These are phyloP conservation scores for Avena eriantha DNA, from an alignment of 176 grass and related monocot species.

Conservation along the genomic window DNA sequence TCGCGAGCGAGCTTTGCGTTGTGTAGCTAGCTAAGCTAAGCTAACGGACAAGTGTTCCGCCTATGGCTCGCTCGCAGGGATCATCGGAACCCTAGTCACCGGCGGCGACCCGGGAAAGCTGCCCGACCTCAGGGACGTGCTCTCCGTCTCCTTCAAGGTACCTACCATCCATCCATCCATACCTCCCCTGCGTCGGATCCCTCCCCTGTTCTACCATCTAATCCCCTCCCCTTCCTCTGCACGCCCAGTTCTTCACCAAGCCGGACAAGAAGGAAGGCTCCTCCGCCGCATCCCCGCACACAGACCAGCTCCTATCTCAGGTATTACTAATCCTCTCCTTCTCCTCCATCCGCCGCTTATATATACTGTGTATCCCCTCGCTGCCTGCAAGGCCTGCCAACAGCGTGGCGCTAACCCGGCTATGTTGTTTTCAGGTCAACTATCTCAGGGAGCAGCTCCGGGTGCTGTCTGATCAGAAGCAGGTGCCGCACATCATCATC, in stretches of 20 bases:
- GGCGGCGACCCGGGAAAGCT: constrained; percentile 42
- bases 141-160: constrained; percentile 59
- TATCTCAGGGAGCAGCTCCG: constrained; percentile 63
- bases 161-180: not conserved
- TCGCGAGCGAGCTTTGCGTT: not conserved
- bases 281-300: constrained; percentile 29
- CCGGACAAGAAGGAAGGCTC: constrained; percentile 52
- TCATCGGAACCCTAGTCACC: constrained; percentile 48
- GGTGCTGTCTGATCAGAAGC: constrained; percentile 37
- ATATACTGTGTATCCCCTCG: too few species aligned
- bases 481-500: constrained; percentile 56
- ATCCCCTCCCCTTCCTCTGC: not conserved
- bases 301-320: constrained; percentile 51
- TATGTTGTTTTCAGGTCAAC: constrained; percentile 52
- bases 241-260: constrained; percentile 48
- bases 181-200: too few species aligned
- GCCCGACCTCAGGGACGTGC: constrained; percentile 37
- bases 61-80: constrained; percentile 38
- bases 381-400: too few species aligned
- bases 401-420: too few species aligned
- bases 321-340: not conserved
- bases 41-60: not conserved
- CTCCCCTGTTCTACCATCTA: not conserved
- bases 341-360: not conserved
- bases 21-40: not conserved